phyloP scores from a whole-genome alignment of 306 rosid species.

The Cotoneaster glaucophyllus region DNA sequence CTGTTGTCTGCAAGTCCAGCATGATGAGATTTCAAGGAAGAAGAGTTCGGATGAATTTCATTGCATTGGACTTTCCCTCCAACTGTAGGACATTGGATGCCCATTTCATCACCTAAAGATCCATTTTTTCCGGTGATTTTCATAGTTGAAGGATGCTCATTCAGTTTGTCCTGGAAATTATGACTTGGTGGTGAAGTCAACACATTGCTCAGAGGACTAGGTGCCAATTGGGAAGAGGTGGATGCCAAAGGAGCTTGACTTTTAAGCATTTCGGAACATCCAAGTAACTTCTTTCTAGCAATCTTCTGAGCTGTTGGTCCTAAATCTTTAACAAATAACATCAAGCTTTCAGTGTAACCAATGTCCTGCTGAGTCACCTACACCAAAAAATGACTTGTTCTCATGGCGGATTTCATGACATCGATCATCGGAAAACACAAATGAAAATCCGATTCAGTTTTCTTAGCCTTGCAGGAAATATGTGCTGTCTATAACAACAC shows the following conservation, averaged over 20 bases:
- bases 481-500: too few relatives aligned
- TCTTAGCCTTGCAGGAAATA: background rate
- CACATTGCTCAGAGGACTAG: background rate
- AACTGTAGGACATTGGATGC: background rate
- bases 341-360: constrained; percentile 52
- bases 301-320: constrained; percentile 44
- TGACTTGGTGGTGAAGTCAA: constrained; percentile 8
- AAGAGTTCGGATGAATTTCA: constrained; percentile 3
- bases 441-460: background rate
- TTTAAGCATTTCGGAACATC: constrained; percentile 1
- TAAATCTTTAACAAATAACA: constrained; percentile 44
- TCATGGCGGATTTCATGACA: background rate
- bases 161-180: constrained; percentile 1
- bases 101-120: constrained; percentile 3
- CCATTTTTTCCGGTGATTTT: constrained; percentile 1
- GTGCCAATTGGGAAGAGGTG: background rate
- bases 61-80: background rate
- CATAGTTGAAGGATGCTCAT: background rate
- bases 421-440: background rate
- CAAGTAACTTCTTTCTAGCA: constrained; percentile 38
- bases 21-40: background rate
- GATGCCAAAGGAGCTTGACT: constrained; percentile 24
- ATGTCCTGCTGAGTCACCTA: constrained; percentile 43
- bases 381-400: background rate
- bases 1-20: constrained; percentile 4